Percentiles rank a stretch among this genome's conserved stretches.
Evolutionary conservation across 129 eudicot genomes (phyloP).

Genomic region (Pulicaria dysenterica): DNA sequence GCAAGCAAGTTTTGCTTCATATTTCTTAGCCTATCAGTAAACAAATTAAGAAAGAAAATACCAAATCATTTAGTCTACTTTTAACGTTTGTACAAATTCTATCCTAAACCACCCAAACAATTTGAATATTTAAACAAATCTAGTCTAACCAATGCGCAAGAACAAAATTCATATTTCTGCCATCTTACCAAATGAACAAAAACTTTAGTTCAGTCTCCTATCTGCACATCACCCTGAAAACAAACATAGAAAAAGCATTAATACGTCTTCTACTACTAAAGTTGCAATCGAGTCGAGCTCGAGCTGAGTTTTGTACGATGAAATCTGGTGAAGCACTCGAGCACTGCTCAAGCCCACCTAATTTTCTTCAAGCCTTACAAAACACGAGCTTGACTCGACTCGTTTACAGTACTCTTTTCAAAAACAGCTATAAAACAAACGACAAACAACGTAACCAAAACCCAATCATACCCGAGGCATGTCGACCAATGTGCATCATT

Average conservation of each 20-base stretch:
- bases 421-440: background rate
- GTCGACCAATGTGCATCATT: constrained; percentile 61
- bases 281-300: too few relatives aligned
- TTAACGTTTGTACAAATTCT: background rate
- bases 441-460: background rate
- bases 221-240: constrained; percentile 27
- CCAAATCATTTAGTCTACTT: background rate
- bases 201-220: background rate
- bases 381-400: background rate
- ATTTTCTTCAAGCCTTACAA: too few relatives aligned
- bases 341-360: too few relatives aligned
- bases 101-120: constrained; percentile 28
- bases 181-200: constrained; percentile 22
- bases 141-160: constrained; percentile 21
- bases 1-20: background rate
- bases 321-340: too few relatives aligned
- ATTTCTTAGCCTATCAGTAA: background rate
- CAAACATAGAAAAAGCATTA: background rate
- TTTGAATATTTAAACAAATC: constrained; percentile 2
- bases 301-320: too few relatives aligned
- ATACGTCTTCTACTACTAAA: too few relatives aligned
- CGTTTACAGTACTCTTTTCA: background rate
- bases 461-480: constrained; percentile 31
- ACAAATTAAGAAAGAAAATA: background rate
- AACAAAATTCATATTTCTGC: constrained; percentile 5